phyloP scores from a whole-genome alignment of 257 asterid genomes.

The Linderniella brevidens region DNA sequence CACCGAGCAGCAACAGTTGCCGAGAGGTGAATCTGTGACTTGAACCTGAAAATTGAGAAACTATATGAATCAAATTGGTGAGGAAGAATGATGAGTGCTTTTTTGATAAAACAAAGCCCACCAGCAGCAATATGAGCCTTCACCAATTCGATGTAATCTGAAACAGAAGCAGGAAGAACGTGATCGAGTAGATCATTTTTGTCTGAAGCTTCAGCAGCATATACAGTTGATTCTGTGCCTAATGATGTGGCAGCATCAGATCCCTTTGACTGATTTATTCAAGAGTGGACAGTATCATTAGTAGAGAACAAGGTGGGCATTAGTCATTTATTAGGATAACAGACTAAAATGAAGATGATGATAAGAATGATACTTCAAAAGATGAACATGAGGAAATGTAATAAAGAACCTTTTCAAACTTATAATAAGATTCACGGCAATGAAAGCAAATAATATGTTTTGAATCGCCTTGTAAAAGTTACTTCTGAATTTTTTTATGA shows the following conservation, averaged over 20 bases:
- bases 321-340: no score
- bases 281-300: neutral
- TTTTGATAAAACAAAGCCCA: constrained; percentile 16
- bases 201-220: constrained; percentile 91
- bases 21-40: constrained; percentile 71
- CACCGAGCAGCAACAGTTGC: constrained; percentile 73
- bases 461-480: no score
- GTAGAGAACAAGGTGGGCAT: no score
- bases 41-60: constrained; percentile 39
- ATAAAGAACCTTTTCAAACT: no score
- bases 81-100: constrained; percentile 1
- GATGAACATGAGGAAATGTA: no score
- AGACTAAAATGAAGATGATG: no score
- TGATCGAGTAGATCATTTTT: constrained; percentile 75
- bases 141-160: constrained; percentile 64
- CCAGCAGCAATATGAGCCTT: constrained; percentile 77
- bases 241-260: constrained; percentile 79
- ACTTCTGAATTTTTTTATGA: no score
- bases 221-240: constrained; percentile 84
- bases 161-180: constrained; percentile 65
- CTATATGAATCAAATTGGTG: constrained; percentile 9
- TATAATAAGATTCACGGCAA: no score
- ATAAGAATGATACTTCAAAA: no score
- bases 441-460: no score
- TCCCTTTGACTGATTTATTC: constrained; percentile 62